Evolutionary conservation across 2,329 filamentous ascomycete species (phyloP).

Genomic region (Cercospora janseana): DNA sequence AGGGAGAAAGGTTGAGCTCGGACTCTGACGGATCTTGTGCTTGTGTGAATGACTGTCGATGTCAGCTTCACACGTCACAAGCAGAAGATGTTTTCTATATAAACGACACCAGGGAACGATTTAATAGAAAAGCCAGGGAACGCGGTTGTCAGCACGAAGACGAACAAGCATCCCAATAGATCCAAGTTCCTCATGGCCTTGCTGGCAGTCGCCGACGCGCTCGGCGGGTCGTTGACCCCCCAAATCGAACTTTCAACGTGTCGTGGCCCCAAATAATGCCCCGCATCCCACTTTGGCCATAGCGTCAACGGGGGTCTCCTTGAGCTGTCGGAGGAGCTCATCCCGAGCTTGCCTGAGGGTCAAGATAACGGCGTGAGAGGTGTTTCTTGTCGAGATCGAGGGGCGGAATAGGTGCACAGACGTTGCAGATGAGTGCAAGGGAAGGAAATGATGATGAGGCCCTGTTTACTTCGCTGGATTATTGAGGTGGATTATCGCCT

Average conservation of each 20-base stretch:
- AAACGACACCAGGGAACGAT: too few species aligned
- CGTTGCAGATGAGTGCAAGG: too few species aligned
- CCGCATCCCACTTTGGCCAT: neutral
- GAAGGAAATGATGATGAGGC: too few species aligned
- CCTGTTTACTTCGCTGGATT: too few species aligned
- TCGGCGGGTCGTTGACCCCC: conserved; percentile 14
- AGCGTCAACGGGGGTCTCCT: neutral
- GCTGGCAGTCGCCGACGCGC: conserved; percentile 14
- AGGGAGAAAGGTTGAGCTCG: neutral
- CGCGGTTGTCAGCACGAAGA: neutral
- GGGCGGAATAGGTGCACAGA: too few species aligned
- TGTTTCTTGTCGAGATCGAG: neutral
- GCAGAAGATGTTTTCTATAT: too few species aligned
- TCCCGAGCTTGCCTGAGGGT: conserved; percentile 3
- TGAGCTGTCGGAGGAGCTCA: conserved; percentile 6
- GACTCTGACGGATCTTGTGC: too few species aligned
- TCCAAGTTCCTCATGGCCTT: neutral
- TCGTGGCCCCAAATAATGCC: neutral
- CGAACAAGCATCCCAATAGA: too few species aligned
- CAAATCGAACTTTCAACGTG: conserved; percentile 6
- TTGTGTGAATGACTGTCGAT: too few species aligned
- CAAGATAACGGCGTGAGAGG: neutral
- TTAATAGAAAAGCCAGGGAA: too few species aligned
- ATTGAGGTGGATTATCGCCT: too few species aligned
- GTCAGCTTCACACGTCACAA: too few species aligned